Percentiles rank a stretch among this genome's conserved stretches.
These are phyloP conservation scores for Mycena galopus DNA, from an alignment of 768 basidiomycete species.

Conservation along the genomic window DNA sequence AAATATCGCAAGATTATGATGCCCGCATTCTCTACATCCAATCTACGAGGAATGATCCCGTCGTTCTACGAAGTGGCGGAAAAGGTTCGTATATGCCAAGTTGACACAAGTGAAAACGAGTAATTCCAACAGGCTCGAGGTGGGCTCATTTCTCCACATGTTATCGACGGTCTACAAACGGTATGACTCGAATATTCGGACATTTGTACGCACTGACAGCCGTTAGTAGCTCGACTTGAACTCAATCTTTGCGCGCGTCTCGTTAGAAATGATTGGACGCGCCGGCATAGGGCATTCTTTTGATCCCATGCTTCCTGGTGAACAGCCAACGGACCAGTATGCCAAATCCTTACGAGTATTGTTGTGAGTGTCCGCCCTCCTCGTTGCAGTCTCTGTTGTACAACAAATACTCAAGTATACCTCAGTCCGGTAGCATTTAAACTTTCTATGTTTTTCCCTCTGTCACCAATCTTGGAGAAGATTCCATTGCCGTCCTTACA, in stretches of 20 bases:
- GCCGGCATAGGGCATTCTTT: conserved; percentile 5
- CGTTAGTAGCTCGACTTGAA: not conserved
- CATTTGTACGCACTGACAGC: not conserved
- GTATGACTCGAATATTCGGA: not conserved
- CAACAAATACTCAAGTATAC: too few species aligned
- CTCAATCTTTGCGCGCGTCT: not conserved
- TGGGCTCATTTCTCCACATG: not conserved
- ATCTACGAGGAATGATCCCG: conserved; percentile 10
- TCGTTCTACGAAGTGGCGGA: conserved; percentile 8
- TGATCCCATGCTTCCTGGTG: not conserved
- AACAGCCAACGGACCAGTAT: not conserved
- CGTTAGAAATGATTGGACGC: not conserved
- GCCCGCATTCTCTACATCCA: conserved; percentile 13
- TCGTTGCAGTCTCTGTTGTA: too few species aligned
- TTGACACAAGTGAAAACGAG: too few species aligned
- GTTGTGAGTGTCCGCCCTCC: not conserved
- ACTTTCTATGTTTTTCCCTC: not conserved
- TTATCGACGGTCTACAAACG: not conserved
- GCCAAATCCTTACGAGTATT: not conserved
- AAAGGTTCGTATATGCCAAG: not conserved
- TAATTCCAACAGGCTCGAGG: not conserved
- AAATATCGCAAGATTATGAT: conserved; percentile 14
- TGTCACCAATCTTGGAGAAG: not conserved
- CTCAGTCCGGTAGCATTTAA: not conserved
- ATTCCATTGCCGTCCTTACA: not conserved